Base-by-base conservation (phyloP, 768 basidiomycete genomes). In the Symmetrospora coprosmae region DNA sequence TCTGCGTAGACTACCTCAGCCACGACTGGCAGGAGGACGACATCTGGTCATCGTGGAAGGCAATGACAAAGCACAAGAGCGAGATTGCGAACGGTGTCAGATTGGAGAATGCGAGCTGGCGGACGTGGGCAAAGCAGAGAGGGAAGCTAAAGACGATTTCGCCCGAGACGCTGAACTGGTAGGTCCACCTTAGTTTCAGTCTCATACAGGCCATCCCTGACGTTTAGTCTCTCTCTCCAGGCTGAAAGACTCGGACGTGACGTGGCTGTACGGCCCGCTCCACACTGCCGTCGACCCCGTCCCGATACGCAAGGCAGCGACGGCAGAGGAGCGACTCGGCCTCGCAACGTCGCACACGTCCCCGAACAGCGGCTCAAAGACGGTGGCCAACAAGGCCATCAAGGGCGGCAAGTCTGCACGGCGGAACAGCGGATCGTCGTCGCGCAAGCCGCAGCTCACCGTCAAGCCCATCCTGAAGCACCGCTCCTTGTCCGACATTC, bases 51-150 rank as follows among this genome's bases (percentile, higher is more conserved):
- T 86, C 84, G n/a, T 99, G 92, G 92, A 79, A 91, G 66, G 87
- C 83, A 71, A 97, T 96, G 89, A 97, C 92, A 46, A 80, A 87
- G 58, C 88, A 90, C 78, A 99, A 97, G 81, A 86, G 92, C 71
- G 92, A 89, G 74, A 94, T 99, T 70, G 82, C 87, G 5, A 97
- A 99, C 71, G 92, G 92, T 46, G 78, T 85, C 47, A 78, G 92
- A 48, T 80, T 99, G 59, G 94, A 99, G 78, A 99, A 99, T 69
- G 94, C 94, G 8, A 87, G 85, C 63, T 99, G 92, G 92, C 77
- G 92, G 39, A 97, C 91, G 1, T 99, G 92, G 92, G 96, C 91
- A 84, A 96, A 97, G 75, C 91, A 96, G 79, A 78, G 92, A 64
- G 94, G 94, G 68, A 86, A 90, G 66, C 80, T 99, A 63, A 87